phyloP scores from a whole-genome alignment of 257 asterid genomes.

The Forsythia suspensa region DNA sequence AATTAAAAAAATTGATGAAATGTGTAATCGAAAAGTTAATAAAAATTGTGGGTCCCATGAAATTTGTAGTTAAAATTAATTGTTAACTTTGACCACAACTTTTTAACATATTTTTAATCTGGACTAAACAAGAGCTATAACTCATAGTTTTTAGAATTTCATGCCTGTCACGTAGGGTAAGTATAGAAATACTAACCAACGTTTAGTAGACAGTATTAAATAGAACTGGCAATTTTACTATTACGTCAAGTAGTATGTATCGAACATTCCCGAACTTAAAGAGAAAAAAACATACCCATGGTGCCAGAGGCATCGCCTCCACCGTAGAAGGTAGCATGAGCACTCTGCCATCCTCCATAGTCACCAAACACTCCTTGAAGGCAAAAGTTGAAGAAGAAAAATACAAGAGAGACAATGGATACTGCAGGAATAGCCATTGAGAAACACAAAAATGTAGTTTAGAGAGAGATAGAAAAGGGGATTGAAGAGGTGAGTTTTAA shows the following conservation, averaged over 20 bases:
- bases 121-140: too few species aligned
- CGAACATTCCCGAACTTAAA: neutral
- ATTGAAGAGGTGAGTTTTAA: conserved; percentile 24
- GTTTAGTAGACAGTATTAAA: neutral
- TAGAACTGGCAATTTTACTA: neutral
- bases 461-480: neutral
- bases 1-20: too few species aligned
- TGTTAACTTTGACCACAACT: too few species aligned
- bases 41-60: too few species aligned
- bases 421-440: conserved; percentile 40
- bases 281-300: conserved; percentile 48
- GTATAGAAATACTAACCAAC: neutral
- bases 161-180: neutral
- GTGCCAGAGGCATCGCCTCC: conserved; percentile 87
- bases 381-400: conserved; percentile 33
- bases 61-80: too few species aligned
- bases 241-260: neutral
- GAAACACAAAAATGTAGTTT: neutral
- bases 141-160: neutral
- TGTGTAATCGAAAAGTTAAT: too few species aligned
- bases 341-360: conserved; percentile 61
- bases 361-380: conserved; percentile 35
- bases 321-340: conserved; percentile 79
- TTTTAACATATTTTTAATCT: too few species aligned
- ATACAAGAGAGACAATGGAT: conserved; percentile 27